A percentile compares a stretch with the other conserved stretches of the same genome.
phyloP scores from a whole-genome alignment of 2,329 filamentous ascomycete species.

The Penicillium capsulatum region DNA sequence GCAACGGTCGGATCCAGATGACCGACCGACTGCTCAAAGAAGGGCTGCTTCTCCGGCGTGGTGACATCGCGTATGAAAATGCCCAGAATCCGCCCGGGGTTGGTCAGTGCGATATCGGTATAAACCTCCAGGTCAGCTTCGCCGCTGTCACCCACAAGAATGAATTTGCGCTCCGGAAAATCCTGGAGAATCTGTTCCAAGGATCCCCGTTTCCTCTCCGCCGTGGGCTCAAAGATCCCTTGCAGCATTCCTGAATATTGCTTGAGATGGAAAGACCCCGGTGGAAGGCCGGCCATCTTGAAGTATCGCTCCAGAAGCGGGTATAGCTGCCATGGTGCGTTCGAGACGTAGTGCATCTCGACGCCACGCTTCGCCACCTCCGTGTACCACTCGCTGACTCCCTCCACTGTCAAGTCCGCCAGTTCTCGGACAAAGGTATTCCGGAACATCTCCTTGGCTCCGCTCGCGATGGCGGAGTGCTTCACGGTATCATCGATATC shows the following conservation, averaged over 20 bases:
- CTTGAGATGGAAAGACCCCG: conserved; percentile 89
- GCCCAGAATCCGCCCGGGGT: conserved; percentile 76
- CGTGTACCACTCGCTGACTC: conserved; percentile 86
- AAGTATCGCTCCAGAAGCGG: conserved; percentile 86
- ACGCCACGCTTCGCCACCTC: conserved; percentile 74
- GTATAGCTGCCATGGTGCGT: conserved; percentile 96
- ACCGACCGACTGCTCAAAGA: conserved; percentile 66
- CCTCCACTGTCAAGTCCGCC: conserved; percentile 73
- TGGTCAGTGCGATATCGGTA: conserved; percentile 79
- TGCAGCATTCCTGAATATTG: conserved; percentile 96
- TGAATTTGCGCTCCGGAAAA: conserved; percentile 83
- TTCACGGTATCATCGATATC: conserved; percentile 98
- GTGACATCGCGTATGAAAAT: conserved; percentile 97
- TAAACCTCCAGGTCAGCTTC: conserved; percentile 97
- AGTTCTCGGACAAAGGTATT: conserved; percentile 92
- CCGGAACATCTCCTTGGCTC: conserved; percentile 89
- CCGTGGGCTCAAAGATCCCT: conserved; percentile 95
- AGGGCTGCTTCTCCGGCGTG: conserved; percentile 66
- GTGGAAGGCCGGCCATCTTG: conserved; percentile 70
- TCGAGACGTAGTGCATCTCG: conserved; percentile 94
- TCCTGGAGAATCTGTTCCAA: conserved; percentile 81
- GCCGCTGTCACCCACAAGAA: conserved; percentile 91
- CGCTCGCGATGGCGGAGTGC: conserved; percentile 81
- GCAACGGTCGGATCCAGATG: conserved; percentile 24
- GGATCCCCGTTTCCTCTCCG: conserved; percentile 86